phyloP scores from a whole-genome alignment of 176 grass and related monocot species.

The Carex cristatella region DNA sequence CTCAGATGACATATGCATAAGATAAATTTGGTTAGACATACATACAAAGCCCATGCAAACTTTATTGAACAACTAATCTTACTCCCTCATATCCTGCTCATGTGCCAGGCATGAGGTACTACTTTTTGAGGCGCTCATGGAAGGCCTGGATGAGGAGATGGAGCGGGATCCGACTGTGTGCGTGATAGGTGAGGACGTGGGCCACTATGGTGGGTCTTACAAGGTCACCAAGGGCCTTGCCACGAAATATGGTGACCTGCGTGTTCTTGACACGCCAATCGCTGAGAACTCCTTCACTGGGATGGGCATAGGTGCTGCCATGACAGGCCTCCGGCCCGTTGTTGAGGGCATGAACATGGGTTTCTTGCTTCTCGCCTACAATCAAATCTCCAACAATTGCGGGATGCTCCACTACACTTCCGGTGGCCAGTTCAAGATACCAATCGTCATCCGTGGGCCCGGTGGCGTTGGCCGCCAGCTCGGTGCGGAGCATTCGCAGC shows the following conservation, averaged over 20 bases:
- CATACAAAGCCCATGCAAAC: background rate
- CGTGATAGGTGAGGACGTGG: conserved; percentile 79
- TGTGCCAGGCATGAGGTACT: conserved; percentile 63
- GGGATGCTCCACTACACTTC: conserved; percentile 99
- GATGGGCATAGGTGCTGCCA: conserved; percentile 81
- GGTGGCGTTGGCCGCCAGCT: conserved; percentile 88
- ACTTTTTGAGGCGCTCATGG: conserved; percentile 76
- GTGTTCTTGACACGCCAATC: conserved; percentile 85
- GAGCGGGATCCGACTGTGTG: conserved; percentile 65
- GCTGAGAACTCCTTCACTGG: conserved; percentile 88
- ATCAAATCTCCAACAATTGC: conserved; percentile 95
- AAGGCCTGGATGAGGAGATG: conserved; percentile 94
- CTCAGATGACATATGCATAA: background rate
- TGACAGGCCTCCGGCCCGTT: conserved; percentile 68
- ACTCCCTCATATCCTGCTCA: background rate
- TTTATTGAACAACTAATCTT: background rate
- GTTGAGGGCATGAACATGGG: conserved; percentile 98
- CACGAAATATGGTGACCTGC: conserved; percentile 69
- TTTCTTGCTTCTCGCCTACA: conserved; percentile 84
- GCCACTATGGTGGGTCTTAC: conserved; percentile 83
- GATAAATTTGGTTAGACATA: too few species aligned
- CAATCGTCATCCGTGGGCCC: conserved; percentile 77
- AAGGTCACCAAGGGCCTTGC: conserved; percentile 87
- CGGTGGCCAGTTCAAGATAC: conserved; percentile 85
- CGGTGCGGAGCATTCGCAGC: conserved; percentile 82